A percentile compares a stretch with the other conserved stretches of the same genome.
phyloP scores from a whole-genome alignment of 2,329 filamentous ascomycete species.

The Pseudogymnoascus sp. region DNA sequence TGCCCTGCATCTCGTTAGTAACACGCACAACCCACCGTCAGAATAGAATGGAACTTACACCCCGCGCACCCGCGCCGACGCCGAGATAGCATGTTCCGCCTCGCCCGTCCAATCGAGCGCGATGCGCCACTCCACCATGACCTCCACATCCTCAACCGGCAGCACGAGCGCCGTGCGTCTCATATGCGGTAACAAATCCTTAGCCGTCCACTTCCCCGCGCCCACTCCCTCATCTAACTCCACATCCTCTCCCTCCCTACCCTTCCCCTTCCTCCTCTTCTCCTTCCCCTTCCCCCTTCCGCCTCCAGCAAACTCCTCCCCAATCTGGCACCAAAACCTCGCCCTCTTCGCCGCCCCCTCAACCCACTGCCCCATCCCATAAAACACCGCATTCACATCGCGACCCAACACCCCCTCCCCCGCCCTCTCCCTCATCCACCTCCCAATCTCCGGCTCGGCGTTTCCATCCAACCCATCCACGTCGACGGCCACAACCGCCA shows the following conservation, averaged over 20 bases:
- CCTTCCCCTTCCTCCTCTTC: conserved; percentile 26
- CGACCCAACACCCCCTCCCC: conserved; percentile 41
- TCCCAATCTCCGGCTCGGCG: conserved; percentile 51
- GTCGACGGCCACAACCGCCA: conserved; percentile 45
- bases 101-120: conserved; percentile 69
- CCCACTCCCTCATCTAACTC: conserved; percentile 16
- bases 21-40: background rate
- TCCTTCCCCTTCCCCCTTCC: conserved; percentile 21
- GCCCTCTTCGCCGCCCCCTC: conserved; percentile 55
- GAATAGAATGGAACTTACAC: conserved; percentile 47
- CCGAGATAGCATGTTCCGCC: conserved; percentile 51
- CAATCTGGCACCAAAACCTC: conserved; percentile 19
- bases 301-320: conserved; percentile 10
- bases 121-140: conserved; percentile 55
- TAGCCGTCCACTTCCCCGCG: conserved; percentile 29
- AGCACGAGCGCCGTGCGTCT: conserved; percentile 42
- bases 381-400: conserved; percentile 55
- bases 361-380: conserved; percentile 65
- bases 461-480: conserved; percentile 51
- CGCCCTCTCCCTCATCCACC: conserved; percentile 36
- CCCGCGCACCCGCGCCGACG: conserved; percentile 49
- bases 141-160: conserved; percentile 21
- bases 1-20: conserved; percentile 48
- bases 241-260: conserved; percentile 11
- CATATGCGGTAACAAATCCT: conserved; percentile 47